phyloP scores from a whole-genome alignment of 1,284 basidiomycete genomes.

The Austropuccinia psidii region DNA sequence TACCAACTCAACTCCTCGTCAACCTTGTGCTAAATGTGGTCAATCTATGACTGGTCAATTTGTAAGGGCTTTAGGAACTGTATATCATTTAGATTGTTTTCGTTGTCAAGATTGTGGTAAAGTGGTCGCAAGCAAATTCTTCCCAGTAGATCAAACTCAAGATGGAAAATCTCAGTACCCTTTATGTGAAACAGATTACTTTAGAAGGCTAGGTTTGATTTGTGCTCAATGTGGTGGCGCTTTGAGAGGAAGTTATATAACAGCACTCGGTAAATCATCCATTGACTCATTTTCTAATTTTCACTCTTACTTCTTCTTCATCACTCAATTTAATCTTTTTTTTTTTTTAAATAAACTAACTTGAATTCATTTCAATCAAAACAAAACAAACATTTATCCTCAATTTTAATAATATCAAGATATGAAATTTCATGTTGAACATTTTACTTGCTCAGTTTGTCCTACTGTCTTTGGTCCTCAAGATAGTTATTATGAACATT shows the following conservation, averaged over 20 bases:
- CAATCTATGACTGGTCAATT: slow-evolving; percentile 75
- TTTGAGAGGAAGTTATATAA: slow-evolving; percentile 94
- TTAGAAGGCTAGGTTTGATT: slow-evolving; percentile 87
- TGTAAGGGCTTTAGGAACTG: slow-evolving; percentile 85
- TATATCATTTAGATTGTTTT: slow-evolving; percentile 95
- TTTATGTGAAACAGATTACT: slow-evolving; percentile 97
- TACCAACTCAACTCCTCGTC: slow-evolving; percentile 7
- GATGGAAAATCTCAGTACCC: slow-evolving; percentile 67
- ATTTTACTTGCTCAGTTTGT: slow-evolving; percentile 97
- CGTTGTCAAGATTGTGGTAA: slow-evolving; percentile 96
- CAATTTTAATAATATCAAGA: not conserved
- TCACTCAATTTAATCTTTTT: not conserved
- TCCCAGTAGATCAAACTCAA: slow-evolving; percentile 69
- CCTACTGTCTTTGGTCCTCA: slow-evolving; percentile 92
- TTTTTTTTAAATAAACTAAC: not conserved
- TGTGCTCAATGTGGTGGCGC: slow-evolving; percentile 93
- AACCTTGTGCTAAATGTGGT: slow-evolving; percentile 45
- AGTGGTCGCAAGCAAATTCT: slow-evolving; percentile 97
- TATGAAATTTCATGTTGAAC: slow-evolving; percentile 92
- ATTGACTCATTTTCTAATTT: not conserved
- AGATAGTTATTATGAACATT: slow-evolving; percentile 98
- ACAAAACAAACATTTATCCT: no score
- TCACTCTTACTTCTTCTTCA: not conserved
- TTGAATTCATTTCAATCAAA: no score
- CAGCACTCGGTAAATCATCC: slow-evolving; percentile 81